A percentile compares a stretch with the other conserved stretches of the same genome.
Conservation (phyloP, 2,329 filamentous ascomycete species). For the Ceratocystis diversiconidia region DNA sequence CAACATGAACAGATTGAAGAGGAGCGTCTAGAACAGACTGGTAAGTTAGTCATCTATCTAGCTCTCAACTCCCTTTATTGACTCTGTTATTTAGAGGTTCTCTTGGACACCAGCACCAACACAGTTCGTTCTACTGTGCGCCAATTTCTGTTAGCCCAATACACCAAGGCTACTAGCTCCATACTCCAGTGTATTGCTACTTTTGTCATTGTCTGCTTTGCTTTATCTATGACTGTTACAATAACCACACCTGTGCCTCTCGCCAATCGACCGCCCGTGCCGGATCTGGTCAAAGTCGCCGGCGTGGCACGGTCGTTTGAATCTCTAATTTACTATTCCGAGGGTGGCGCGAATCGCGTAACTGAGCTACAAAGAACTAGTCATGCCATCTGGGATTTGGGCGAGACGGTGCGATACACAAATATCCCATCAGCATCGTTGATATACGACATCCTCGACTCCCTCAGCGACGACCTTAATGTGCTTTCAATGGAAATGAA, state of each 20-base stretch:
- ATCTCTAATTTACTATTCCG: slow-evolving; percentile 86
- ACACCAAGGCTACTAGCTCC: slow-evolving; percentile 50
- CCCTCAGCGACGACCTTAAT: slow-evolving; percentile 73
- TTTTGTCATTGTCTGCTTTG: slow-evolving; percentile 46
- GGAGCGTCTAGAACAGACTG: not conserved
- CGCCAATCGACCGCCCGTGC: slow-evolving; percentile 37
- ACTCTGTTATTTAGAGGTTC: not conserved
- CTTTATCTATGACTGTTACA: slow-evolving; percentile 48
- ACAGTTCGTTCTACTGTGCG: not conserved
- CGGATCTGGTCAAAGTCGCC: slow-evolving; percentile 82
- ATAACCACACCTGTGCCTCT: slow-evolving; percentile 54
- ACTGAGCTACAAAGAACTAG: slow-evolving; percentile 81
- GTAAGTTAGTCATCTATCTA: not conserved
- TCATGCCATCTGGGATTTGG: slow-evolving; percentile 86
- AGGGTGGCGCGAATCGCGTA: slow-evolving; percentile 75
- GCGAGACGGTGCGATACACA: slow-evolving; percentile 74
- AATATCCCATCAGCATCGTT: slow-evolving; percentile 83
- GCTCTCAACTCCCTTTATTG: not conserved
- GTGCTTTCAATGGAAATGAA: slow-evolving; percentile 73
- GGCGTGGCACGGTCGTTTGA: slow-evolving; percentile 83
- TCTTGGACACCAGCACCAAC: not conserved
- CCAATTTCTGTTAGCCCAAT: slow-evolving; percentile 42
- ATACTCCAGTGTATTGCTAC: slow-evolving; percentile 53
- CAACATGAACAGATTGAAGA: not conserved
- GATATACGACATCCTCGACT: slow-evolving; percentile 75